Conservation (phyloP, 306 rosid species). For the Vicia villosa region DNA sequence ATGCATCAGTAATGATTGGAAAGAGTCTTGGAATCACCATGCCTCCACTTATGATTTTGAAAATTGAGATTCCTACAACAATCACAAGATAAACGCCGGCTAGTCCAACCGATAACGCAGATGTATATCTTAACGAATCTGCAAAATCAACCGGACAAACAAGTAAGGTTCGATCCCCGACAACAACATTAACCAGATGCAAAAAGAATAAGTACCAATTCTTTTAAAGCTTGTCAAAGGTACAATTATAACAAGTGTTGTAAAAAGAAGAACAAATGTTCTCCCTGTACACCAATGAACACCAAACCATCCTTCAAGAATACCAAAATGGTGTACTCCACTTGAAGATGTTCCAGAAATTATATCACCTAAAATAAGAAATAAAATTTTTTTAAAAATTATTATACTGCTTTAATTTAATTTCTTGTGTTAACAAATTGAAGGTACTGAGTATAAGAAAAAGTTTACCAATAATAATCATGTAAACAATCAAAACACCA, state of each 20-base stretch:
- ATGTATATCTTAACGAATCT: conserved; percentile 87
- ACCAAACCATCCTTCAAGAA: conserved; percentile 92
- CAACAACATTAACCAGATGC: too few relatives aligned
- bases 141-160: too few relatives aligned
- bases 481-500: conserved; percentile 72
- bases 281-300: conserved; percentile 80
- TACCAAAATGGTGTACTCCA: conserved; percentile 69
- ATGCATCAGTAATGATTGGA: conserved; percentile 56
- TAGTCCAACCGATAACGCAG: conserved; percentile 77
- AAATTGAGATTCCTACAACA: conserved; percentile 71
- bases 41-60: conserved; percentile 71
- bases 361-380: conserved; percentile 67
- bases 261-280: conserved; percentile 51
- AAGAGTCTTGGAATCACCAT: conserved; percentile 73
- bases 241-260: conserved; percentile 61
- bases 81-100: conserved; percentile 80
- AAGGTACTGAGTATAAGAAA: too few relatives aligned
- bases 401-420: too few relatives aligned
- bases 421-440: too few relatives aligned
- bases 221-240: conserved; percentile 59
- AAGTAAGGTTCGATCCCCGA: too few relatives aligned
- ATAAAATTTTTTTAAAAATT: too few relatives aligned
- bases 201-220: background rate
- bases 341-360: conserved; percentile 82
- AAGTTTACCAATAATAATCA: conserved; percentile 69